A percentile compares a stretch with the other conserved stretches of the same genome.
phyloP scores from a whole-genome alignment of 192 early-diverging fungal genomes.

The Mortierella hygrophila region DNA sequence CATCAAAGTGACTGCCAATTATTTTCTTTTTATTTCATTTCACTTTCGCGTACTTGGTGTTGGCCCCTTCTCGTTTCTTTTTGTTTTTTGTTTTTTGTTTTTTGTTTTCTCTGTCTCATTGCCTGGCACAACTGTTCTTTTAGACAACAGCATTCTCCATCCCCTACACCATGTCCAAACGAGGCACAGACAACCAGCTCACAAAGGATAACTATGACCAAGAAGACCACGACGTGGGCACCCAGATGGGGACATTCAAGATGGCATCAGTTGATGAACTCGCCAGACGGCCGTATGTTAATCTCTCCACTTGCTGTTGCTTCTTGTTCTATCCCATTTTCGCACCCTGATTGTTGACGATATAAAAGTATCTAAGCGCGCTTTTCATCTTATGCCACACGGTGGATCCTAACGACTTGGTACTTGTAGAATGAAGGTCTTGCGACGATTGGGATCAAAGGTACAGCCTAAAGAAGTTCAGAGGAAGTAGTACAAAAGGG shows the following conservation, averaged over 20 bases:
- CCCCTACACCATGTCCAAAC: conserved; percentile 35
- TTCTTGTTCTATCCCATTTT: background rate
- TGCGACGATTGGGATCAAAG: conserved; percentile 33
- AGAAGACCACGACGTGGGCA: conserved; percentile 16
- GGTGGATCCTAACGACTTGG: no score
- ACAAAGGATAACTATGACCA: conserved; percentile 30
- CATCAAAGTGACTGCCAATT: background rate
- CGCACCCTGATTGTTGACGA: no score
- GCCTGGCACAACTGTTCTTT: background rate
- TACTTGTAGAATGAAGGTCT: conserved; percentile 16
- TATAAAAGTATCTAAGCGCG: background rate
- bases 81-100: background rate
- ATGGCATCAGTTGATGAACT: conserved; percentile 32
- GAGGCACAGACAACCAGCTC: conserved; percentile 35
- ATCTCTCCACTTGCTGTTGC: background rate
- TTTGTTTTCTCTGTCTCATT: background rate
- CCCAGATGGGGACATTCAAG: conserved; percentile 21
- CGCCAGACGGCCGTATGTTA: conserved; percentile 32
- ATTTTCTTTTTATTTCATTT: background rate
- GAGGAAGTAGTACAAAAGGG: background rate
- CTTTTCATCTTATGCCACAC: background rate
- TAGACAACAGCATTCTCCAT: background rate
- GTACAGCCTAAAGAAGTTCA: conserved; percentile 6
- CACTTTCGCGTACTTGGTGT: background rate
- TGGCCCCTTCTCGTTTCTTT: background rate